A percentile compares a stretch with the other conserved stretches of the same genome.
Conservation (phyloP, 345 rosid species). For the Garcia nutans region DNA sequence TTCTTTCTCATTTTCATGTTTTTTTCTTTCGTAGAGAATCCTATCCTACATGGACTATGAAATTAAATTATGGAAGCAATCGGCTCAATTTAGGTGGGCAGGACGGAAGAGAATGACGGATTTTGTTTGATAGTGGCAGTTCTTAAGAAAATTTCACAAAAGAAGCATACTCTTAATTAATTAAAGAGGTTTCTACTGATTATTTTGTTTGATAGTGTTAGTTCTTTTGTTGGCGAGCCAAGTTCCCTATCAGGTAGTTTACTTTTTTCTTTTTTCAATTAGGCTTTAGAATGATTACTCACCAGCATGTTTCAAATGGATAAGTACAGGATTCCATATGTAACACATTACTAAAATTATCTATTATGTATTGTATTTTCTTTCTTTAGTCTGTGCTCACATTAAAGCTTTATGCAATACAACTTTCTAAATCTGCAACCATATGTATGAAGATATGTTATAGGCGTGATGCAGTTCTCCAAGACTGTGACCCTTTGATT, state of each 20-base stretch:
- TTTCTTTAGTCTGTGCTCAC: background rate
- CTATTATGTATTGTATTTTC: background rate
- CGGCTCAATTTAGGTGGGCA: slow-evolving; percentile 49
- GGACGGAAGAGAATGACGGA: slow-evolving; percentile 38
- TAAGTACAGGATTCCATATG: background rate
- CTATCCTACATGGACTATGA: slow-evolving; percentile 53
- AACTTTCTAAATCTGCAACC: slow-evolving; percentile 10
- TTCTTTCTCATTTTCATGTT: slow-evolving; percentile 5
- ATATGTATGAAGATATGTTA: slow-evolving; percentile 51
- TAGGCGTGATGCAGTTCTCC: slow-evolving; percentile 59
- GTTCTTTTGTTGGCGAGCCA: slow-evolving; percentile 73
- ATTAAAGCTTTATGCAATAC: background rate
- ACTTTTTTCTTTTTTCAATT: background rate
- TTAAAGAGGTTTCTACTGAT: slow-evolving; percentile 42
- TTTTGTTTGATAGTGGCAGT: slow-evolving; percentile 82
- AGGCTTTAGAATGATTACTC: background rate
- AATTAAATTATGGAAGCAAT: slow-evolving; percentile 60
- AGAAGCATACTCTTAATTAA: slow-evolving; percentile 61
- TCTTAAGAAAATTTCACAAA: slow-evolving; percentile 84
- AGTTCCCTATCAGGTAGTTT: slow-evolving; percentile 58
- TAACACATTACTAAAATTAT: background rate
- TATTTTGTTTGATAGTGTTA: background rate
- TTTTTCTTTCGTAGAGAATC: slow-evolving; percentile 43
- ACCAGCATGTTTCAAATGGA: slow-evolving; percentile 2
- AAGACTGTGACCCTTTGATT: slow-evolving; percentile 77